phyloP scores from a whole-genome alignment of 495 filamentous ascomycete genomes.

The Penicillium bialowiezense region DNA sequence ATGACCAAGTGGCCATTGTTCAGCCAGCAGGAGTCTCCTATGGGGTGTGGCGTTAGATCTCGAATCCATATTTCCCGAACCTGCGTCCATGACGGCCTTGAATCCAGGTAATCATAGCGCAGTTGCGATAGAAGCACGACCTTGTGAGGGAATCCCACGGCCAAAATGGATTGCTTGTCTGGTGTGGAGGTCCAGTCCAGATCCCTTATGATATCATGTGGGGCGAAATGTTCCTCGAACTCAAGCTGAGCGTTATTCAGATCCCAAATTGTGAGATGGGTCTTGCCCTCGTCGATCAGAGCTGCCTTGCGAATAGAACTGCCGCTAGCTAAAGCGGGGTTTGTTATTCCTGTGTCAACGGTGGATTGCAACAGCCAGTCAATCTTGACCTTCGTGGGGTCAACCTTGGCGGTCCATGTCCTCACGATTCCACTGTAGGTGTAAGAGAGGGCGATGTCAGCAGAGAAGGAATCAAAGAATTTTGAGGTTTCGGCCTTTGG shows the following conservation, averaged over 20 bases:
- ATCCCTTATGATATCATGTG: slow-evolving; percentile 74
- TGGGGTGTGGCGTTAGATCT: slow-evolving; percentile 83
- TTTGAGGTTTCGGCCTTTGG: slow-evolving; percentile 66
- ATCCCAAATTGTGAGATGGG: slow-evolving; percentile 91
- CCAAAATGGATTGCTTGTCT: slow-evolving; percentile 84
- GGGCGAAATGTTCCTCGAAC: slow-evolving; percentile 69
- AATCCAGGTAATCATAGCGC: slow-evolving; percentile 89
- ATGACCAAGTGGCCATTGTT: slow-evolving; percentile 79
- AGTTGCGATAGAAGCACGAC: slow-evolving; percentile 86
- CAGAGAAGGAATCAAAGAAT: slow-evolving; percentile 83
- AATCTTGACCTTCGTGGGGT: slow-evolving; percentile 50
- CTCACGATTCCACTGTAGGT: slow-evolving; percentile 70
- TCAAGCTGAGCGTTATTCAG: slow-evolving; percentile 78
- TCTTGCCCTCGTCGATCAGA: slow-evolving; percentile 68
- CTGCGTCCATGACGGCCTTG: slow-evolving; percentile 85
- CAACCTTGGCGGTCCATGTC: slow-evolving; percentile 83
- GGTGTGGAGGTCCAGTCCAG: slow-evolving; percentile 95
- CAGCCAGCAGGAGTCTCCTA: slow-evolving; percentile 91
- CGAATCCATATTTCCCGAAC: slow-evolving; percentile 79
- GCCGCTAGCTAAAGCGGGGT: slow-evolving; percentile 76
- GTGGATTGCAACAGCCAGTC: slow-evolving; percentile 84
- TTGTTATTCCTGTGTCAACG: slow-evolving; percentile 73
- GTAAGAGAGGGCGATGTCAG: slow-evolving; percentile 86
- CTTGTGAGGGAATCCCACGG: slow-evolving; percentile 84
- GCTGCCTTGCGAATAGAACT: slow-evolving; percentile 87